phyloP scores from a whole-genome alignment of 1,284 basidiomycete genomes.

The Chalciporus sp. region DNA sequence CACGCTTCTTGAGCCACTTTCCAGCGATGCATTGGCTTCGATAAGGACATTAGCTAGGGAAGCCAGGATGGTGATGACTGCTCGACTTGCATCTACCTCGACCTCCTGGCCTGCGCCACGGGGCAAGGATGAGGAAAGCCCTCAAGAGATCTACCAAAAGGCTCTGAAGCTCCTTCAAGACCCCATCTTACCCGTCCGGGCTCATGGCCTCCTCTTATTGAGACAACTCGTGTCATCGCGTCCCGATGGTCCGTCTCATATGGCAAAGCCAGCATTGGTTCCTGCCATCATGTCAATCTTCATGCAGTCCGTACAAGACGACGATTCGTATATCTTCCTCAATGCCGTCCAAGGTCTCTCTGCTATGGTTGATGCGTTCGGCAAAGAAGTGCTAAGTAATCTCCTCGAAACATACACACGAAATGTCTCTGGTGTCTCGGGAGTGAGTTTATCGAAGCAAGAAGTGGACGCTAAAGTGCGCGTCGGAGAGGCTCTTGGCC shows the following conservation, averaged over 20 bases:
- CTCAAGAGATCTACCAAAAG: slow-evolving; percentile 78
- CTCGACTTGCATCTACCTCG: slow-evolving; percentile 57
- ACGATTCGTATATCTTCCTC: slow-evolving; percentile 94
- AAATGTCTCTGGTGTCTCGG: slow-evolving; percentile 52
- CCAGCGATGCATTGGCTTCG: slow-evolving; percentile 26
- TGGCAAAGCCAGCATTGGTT: slow-evolving; percentile 56
- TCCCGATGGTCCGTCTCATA: slow-evolving; percentile 12
- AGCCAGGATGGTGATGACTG: slow-evolving; percentile 80
- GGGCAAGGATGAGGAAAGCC: slow-evolving; percentile 40
- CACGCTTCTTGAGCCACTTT: slow-evolving; percentile 60
- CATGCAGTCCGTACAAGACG: slow-evolving; percentile 83
- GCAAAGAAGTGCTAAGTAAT: slow-evolving; percentile 69
- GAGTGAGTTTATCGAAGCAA: slow-evolving; percentile 52
- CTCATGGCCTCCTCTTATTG: slow-evolving; percentile 87
- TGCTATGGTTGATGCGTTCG: slow-evolving; percentile 78
- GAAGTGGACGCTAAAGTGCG: slow-evolving; percentile 82
- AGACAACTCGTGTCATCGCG: slow-evolving; percentile 68
- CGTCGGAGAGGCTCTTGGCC: slow-evolving; percentile 85
- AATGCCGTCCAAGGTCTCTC: slow-evolving; percentile 91
- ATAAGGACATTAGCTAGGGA: slow-evolving; percentile 63
- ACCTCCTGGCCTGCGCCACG: slow-evolving; percentile 32
- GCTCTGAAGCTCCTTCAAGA: slow-evolving; percentile 90
- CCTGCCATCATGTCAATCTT: slow-evolving; percentile 90
- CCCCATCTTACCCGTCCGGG: slow-evolving; percentile 92
- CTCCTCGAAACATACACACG: slow-evolving; percentile 67